Evolutionary conservation across 2,329 filamentous ascomycete species (phyloP), one percentile per base, ranked within the genome.

Genomic region (Aspergillus puulaauensis): DNA sequence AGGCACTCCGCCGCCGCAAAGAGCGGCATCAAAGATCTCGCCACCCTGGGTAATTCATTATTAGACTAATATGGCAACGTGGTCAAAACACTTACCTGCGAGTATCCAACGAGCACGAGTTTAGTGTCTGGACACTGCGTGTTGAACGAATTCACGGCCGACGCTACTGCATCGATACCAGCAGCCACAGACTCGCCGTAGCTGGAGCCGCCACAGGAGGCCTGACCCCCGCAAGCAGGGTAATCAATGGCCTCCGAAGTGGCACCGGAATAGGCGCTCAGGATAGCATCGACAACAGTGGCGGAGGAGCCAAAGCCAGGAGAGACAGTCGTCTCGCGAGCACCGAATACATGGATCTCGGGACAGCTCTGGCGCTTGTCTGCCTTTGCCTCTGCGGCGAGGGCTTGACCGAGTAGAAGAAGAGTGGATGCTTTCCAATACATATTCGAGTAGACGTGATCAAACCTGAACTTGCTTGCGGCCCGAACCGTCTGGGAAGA

Each of bases 201-300:
- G 31, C 43, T 54, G 19, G 9, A 8, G 14, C 52, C 43, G 6
- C 52, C 52, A 23, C 52, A 54, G 6, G 52, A 54, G 66, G 79
- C 80, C 64, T 85, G 80, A 5, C 86, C 86, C 56, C 86, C 86
- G 43, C 85, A 87, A 2, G 87, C 87, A 39, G 87, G 83, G 64
- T 86, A 86, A 40, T 59, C 67, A 60, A 86, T 84, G 17, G 83
- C 80, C 60, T 85, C 83, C 1, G 82, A 73, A 0, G 82, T 84
- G 0, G 82, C 71, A 0, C 82, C 83, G 0, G 80, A 64, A 61
- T 83, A 80, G 3, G 80, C 76, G 33, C 67, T 69, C 3, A 78
- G 69, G 41, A 86, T 76, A 55, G 77, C 70, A 61, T 84, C 77
- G 19, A 86, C 79, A 12, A 86, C 75, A 0, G 76, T 77, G 21